These are phyloP conservation scores for Diaporthe sp. DNA, from an alignment of 2,329 filamentous ascomycete genomes.

Conservation along the genomic window DNA sequence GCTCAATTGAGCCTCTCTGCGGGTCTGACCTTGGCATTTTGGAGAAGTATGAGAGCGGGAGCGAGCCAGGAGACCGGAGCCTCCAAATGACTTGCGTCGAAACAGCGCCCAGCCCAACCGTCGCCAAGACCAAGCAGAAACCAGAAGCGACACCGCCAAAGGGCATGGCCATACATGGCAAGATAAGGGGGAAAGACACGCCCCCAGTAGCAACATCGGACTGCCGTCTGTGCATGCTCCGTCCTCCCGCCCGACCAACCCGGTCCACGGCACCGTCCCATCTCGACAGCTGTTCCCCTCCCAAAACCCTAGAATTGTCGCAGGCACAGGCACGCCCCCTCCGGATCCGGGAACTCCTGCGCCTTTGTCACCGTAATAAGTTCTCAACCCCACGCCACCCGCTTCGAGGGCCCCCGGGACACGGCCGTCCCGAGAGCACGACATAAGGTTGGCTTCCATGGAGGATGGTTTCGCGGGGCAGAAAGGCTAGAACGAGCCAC, in stretches of 20 bases:
- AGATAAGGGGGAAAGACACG: neutral
- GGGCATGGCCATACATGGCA: neutral
- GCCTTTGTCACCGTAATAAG: neutral
- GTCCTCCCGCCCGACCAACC: constrained; percentile 5
- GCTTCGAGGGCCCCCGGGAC: constrained; percentile 2
- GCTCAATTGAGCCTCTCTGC: constrained; percentile 6
- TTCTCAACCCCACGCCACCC: constrained; percentile 7
- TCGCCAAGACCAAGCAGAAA: constrained; percentile 30
- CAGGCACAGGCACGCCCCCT: constrained; percentile 13
- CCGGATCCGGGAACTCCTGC: constrained; percentile 15
- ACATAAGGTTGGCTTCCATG: constrained; percentile 13
- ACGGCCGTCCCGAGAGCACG: constrained; percentile 26
- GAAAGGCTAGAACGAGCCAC: neutral
- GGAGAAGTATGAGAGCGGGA: constrained; percentile 3
- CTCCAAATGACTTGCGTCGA: constrained; percentile 28
- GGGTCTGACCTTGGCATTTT: constrained; percentile 6
- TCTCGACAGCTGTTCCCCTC: constrained; percentile 8
- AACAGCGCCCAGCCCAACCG: constrained; percentile 11
- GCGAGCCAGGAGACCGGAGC: constrained; percentile 8
- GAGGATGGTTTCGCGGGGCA: constrained; percentile 1
- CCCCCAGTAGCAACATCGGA: constrained; percentile 7
- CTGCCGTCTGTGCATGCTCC: constrained; percentile 8
- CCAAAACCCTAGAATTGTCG: constrained; percentile 24
- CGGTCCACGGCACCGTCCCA: constrained; percentile 16
- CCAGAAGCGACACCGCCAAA: constrained; percentile 16